phyloP scores from a whole-genome alignment of 306 rosid species.

The Cucurbita maxima region DNA sequence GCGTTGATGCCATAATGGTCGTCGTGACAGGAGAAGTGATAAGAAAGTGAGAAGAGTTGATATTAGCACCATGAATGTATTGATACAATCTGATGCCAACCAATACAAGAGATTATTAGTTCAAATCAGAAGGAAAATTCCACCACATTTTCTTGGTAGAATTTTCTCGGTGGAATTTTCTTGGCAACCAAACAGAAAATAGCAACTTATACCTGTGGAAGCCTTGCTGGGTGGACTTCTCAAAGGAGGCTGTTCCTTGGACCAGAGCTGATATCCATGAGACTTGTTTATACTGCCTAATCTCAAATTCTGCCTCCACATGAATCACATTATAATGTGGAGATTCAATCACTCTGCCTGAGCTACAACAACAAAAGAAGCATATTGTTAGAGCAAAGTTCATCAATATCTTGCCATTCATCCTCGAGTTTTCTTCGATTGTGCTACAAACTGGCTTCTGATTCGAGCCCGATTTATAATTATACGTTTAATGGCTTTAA shows the following conservation, averaged over 20 bases:
- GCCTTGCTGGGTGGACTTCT: constrained; percentile 44
- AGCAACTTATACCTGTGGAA: constrained; percentile 44
- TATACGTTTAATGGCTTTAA: too few relatives aligned
- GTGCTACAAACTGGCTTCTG: not conserved
- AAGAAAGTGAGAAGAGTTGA: constrained; percentile 23
- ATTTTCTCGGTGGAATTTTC: not conserved
- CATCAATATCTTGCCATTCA: not conserved
- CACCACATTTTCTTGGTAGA: not conserved
- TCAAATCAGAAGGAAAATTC: not conserved
- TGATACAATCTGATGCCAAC: constrained; percentile 44
- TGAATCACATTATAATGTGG: constrained; percentile 38
- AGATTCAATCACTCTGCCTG: constrained; percentile 27
- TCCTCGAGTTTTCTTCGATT: not conserved
- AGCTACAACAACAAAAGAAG: constrained; percentile 1
- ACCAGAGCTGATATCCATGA: constrained; percentile 53
- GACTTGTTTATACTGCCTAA: constrained; percentile 51
- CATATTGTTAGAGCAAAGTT: constrained; percentile 9
- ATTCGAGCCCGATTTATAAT: not conserved
- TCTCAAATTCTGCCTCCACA: constrained; percentile 48
- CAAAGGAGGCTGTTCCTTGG: constrained; percentile 31
- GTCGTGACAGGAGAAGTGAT: constrained; percentile 57
- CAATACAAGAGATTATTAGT: not conserved
- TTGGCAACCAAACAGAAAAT: not conserved
- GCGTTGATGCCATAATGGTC: constrained; percentile 16
- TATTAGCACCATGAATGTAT: constrained; percentile 54